These are phyloP conservation scores for Stylonectria norvegica DNA, from an alignment of 2,329 filamentous ascomycete species.

Conservation along the genomic window DNA sequence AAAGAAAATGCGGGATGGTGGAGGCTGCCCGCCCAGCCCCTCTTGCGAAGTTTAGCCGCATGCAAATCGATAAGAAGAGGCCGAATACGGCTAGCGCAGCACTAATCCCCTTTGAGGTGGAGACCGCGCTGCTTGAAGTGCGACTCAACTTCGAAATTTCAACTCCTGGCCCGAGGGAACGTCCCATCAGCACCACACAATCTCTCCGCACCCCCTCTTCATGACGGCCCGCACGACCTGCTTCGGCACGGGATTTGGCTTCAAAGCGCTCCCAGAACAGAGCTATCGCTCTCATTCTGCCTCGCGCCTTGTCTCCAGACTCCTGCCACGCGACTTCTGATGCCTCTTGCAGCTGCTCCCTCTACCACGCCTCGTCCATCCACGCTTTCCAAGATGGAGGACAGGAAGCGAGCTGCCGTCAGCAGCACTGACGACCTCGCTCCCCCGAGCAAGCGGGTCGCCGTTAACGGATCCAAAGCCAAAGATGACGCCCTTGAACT, in stretches of 20 bases:
- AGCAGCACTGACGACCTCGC: slow-evolving; percentile 77
- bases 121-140: slow-evolving; percentile 37
- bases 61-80: slow-evolving; percentile 32
- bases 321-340: slow-evolving; percentile 57
- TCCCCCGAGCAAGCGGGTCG: slow-evolving; percentile 88
- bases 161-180: slow-evolving; percentile 37
- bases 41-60: slow-evolving; percentile 33
- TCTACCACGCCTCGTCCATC: slow-evolving; percentile 71
- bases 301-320: slow-evolving; percentile 41
- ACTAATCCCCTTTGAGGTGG: slow-evolving; percentile 37
- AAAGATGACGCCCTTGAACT: slow-evolving; percentile 54
- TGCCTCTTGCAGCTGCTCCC: slow-evolving; percentile 78
- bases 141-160: slow-evolving; percentile 45
- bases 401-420: slow-evolving; percentile 92
- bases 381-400: slow-evolving; percentile 94
- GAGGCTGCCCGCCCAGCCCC: slow-evolving; percentile 11
- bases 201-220: slow-evolving; percentile 31
- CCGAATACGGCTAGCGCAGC: slow-evolving; percentile 31
- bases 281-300: slow-evolving; percentile 27
- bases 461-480: slow-evolving; percentile 71
- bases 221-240: slow-evolving; percentile 35
- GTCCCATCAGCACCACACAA: slow-evolving; percentile 33
- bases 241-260: slow-evolving; percentile 35
- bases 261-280: slow-evolving; percentile 27
- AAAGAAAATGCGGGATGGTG: slow-evolving; percentile 30